Percentiles rank a stretch among this genome's conserved stretches.
phyloP scores from a whole-genome alignment of 2,329 filamentous ascomycete species.

The Colletotrichum tropicale region DNA sequence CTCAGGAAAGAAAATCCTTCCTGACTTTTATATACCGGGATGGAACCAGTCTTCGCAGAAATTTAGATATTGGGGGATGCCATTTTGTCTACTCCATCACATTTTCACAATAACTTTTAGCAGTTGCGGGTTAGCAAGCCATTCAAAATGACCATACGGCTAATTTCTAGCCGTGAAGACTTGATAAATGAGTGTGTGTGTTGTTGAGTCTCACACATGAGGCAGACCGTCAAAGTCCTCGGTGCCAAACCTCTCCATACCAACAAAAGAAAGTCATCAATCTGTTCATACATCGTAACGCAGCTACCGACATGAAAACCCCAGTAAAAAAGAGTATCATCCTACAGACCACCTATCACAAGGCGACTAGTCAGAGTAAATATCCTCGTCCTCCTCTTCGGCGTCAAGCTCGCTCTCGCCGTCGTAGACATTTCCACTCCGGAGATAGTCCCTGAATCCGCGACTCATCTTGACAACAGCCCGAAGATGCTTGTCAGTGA shows the following conservation, averaged over 20 bases:
- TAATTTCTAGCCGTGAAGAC: neutral
- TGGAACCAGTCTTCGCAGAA: neutral
- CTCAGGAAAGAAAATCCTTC: neutral
- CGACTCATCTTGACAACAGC: slow-evolving; percentile 25
- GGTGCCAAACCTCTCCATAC: neutral
- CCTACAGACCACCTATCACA: neutral
- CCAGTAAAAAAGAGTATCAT: neutral
- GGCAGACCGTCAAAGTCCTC: neutral
- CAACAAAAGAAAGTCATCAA: neutral
- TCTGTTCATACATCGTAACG: neutral
- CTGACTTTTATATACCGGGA: too few relatives aligned
- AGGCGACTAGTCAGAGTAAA: neutral
- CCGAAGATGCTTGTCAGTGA: slow-evolving; percentile 26
- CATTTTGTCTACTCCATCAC: neutral
- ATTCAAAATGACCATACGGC: neutral
- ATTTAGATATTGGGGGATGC: neutral
- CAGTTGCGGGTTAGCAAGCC: neutral
- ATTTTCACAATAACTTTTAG: neutral
- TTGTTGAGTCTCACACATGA: neutral
- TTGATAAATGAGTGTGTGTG: neutral
- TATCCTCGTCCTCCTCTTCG: slow-evolving; percentile 16
- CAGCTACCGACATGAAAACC: neutral
- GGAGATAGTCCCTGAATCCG: slow-evolving; percentile 27
- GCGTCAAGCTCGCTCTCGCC: slow-evolving; percentile 11
- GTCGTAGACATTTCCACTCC: slow-evolving; percentile 25